Evolutionary conservation across 352 stramenopile species (phyloP).

Genomic region (Pythium rhizo-oryzae): DNA sequence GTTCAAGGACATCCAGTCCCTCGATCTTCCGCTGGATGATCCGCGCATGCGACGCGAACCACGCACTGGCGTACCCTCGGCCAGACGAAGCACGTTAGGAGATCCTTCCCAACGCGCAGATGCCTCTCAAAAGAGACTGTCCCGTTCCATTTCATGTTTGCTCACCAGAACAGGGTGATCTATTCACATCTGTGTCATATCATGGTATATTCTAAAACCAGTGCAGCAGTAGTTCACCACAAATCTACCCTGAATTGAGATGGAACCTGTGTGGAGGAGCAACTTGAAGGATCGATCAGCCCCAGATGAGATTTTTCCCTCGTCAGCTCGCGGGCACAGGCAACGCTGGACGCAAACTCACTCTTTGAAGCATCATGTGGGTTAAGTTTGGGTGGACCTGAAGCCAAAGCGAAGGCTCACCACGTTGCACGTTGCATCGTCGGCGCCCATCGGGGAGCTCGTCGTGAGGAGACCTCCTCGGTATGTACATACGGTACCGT

Average conservation of each 20-base stretch:
- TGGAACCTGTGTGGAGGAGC: neutral
- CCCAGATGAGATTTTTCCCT: conserved; percentile 12
- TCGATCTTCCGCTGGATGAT: neutral
- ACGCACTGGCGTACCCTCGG: neutral
- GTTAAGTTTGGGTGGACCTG: conserved; percentile 17
- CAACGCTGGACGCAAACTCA: conserved; percentile 14
- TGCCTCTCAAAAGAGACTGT: conserved; percentile 9
- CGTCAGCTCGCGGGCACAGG: neutral
- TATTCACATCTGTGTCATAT: neutral
- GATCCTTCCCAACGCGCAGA: conserved; percentile 17
- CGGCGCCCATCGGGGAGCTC: neutral
- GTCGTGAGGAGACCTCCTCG: neutral
- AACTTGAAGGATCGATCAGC: conserved; percentile 13
- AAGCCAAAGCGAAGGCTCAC: conserved; percentile 2
- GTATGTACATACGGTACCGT: neutral
- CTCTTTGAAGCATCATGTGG: neutral
- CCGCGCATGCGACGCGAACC: neutral
- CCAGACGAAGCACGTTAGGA: neutral
- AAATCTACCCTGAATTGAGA: neutral
- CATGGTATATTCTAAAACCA: neutral
- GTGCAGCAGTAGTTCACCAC: neutral
- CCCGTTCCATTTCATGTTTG: conserved; percentile 3
- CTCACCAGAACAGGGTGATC: neutral
- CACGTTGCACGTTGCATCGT: neutral
- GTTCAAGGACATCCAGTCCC: neutral